A percentile compares a stretch with the other conserved stretches of the same genome.
These are phyloP conservation scores for Tubosaeta brunneosetosa DNA, from an alignment of 768 basidiomycete species.

Conservation along the genomic window DNA sequence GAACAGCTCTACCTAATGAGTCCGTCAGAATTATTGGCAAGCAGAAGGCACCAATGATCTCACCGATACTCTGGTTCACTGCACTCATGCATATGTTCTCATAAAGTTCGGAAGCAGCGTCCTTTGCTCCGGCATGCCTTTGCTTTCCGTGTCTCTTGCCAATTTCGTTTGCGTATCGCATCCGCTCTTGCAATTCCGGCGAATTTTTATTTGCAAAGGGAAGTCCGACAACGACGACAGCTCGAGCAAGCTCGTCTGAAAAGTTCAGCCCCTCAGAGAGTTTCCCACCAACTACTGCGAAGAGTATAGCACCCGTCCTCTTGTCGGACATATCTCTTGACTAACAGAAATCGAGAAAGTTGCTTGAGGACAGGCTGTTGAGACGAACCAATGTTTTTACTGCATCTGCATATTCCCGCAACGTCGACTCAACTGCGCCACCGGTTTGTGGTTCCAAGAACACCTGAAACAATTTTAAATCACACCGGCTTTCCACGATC, in stretches of 20 bases:
- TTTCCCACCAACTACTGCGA: slow-evolving; percentile 96
- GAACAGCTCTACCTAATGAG: slow-evolving; percentile 78
- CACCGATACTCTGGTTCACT: slow-evolving; percentile 96
- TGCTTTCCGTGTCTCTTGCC: slow-evolving; percentile 41
- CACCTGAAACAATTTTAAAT: slow-evolving; percentile 43
- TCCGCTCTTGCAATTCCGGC: slow-evolving; percentile 83
- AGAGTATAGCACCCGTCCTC: slow-evolving; percentile 68
- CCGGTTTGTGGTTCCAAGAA: slow-evolving; percentile 84
- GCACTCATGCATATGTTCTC: slow-evolving; percentile 91
- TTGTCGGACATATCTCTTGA: slow-evolving; percentile 21
- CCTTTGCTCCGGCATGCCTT: slow-evolving; percentile 40
- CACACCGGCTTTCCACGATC: neutral
- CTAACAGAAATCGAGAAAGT: slow-evolving; percentile 14
- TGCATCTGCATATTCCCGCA: slow-evolving; percentile 67
- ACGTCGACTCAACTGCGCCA: slow-evolving; percentile 64
- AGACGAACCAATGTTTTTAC: slow-evolving; percentile 26
- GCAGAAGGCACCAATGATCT: slow-evolving; percentile 16
- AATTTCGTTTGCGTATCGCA: slow-evolving; percentile 76
- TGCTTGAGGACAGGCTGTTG: neutral
- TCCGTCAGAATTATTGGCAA: neutral
- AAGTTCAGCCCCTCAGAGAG: slow-evolving; percentile 90
- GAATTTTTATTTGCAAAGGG: slow-evolving; percentile 94
- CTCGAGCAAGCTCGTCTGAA: slow-evolving; percentile 76
- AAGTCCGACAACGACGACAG: slow-evolving; percentile 82
- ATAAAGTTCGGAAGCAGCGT: slow-evolving; percentile 80